A percentile compares a stretch with the other conserved stretches of the same genome.
Evolutionary conservation across 805 yeast genomes (phyloP).

Genomic region (Phaffomyces thermotolerans): DNA sequence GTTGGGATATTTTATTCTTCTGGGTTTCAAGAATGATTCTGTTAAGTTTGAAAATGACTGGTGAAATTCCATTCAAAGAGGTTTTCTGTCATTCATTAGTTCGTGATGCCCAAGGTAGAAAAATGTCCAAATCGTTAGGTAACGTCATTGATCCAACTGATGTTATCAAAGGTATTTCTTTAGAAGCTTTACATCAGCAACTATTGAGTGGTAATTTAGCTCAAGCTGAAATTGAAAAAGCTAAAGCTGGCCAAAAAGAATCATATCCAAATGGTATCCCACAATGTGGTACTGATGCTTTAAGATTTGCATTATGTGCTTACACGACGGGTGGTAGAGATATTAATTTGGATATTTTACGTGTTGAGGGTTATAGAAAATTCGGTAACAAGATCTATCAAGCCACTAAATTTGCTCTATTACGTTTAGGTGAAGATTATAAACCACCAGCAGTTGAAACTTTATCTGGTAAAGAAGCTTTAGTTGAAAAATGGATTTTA

Average conservation of each 20-base stretch:
- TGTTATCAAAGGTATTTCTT: conserved; percentile 81
- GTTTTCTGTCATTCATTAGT: conserved; percentile 98
- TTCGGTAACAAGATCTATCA: conserved; percentile 99
- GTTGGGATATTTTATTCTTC: conserved; percentile 98
- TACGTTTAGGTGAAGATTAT: conserved; percentile 87
- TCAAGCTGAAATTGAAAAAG: conserved; percentile 79
- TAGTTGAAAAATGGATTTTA: conserved; percentile 95
- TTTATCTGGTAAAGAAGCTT: conserved; percentile 71
- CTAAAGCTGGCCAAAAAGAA: conserved; percentile 77
- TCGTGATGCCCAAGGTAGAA: conserved; percentile 98
- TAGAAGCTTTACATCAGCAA: conserved; percentile 73
- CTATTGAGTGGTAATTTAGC: conserved; percentile 79
- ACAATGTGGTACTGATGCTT: conserved; percentile 98
- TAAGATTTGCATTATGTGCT: conserved; percentile 96
- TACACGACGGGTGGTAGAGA: conserved; percentile 99
- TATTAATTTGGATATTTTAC: conserved; percentile 88
- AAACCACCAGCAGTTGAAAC: conserved; percentile 63
- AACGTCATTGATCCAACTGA: conserved; percentile 95
- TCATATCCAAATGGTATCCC: conserved; percentile 97
- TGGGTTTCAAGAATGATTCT: conserved; percentile 98
- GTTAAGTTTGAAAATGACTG: conserved; percentile 84
- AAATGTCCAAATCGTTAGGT: conserved; percentile 97
- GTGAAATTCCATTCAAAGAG: conserved; percentile 87
- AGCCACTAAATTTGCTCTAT: conserved; percentile 93
- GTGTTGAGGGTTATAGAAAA: conserved; percentile 98